Percentiles rank a stretch among this genome's conserved stretches.
phyloP scores from a whole-genome alignment of 169 alveolate species.

The Babesia bigemina region DNA sequence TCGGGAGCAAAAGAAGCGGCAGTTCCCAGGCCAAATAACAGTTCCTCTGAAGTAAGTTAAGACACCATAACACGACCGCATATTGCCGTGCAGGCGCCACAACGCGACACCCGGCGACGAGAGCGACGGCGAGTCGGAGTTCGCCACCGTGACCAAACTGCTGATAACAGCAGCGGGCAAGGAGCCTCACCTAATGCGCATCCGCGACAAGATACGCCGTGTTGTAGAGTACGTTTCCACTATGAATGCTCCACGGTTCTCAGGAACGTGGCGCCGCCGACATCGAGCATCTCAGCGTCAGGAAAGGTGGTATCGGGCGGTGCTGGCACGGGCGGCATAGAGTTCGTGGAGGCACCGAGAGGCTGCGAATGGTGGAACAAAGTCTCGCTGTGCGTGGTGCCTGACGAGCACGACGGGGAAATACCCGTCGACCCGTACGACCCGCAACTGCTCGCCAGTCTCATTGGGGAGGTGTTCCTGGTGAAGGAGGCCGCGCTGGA shows the following conservation, averaged over 20 bases:
- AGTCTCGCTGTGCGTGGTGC: conserved; percentile 76
- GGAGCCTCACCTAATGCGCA: conserved; percentile 43
- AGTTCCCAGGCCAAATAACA: background rate
- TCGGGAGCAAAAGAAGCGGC: background rate
- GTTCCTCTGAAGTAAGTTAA: background rate
- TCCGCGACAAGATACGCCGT: conserved; percentile 31
- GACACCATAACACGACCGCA: too few relatives aligned
- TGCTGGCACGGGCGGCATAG: conserved; percentile 82
- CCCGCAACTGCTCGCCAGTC: conserved; percentile 65
- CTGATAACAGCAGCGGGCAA: conserved; percentile 63
- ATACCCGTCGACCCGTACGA: conserved; percentile 67
- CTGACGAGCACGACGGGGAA: conserved; percentile 66
- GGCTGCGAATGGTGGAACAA: conserved; percentile 77
- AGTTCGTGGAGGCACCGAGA: conserved; percentile 75
- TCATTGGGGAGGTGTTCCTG: conserved; percentile 77
- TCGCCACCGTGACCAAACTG: conserved; percentile 35
- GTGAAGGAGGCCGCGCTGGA: conserved; percentile 79
- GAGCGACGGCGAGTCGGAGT: background rate
- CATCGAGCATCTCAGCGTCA: conserved; percentile 69
- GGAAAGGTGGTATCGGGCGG: conserved; percentile 78
- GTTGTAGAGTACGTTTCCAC: conserved; percentile 18
- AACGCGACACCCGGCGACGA: conserved; percentile 24
- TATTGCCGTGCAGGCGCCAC: background rate
- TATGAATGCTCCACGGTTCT: too few relatives aligned
- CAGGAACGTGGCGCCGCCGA: conserved; percentile 68